These are phyloP conservation scores for Cladophialophora carrionii DNA, from an alignment of 2,329 filamentous ascomycete genomes.

Conservation along the genomic window DNA sequence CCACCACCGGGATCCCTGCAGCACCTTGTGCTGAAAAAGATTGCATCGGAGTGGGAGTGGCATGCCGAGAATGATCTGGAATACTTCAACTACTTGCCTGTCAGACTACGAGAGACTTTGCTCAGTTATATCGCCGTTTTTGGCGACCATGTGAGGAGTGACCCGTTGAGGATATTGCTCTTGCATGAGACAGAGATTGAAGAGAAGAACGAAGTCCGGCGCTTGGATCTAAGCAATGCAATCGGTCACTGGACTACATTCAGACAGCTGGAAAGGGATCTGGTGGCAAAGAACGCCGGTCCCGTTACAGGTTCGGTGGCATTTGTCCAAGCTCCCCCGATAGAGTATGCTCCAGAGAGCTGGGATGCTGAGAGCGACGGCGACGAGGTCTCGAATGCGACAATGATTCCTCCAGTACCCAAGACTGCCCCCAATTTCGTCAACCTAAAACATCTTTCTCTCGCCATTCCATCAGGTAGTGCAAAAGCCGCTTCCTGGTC, in stretches of 20 bases:
- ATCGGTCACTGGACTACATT: slow-evolving; percentile 55
- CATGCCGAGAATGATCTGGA: slow-evolving; percentile 61
- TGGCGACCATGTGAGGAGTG: slow-evolving; percentile 46
- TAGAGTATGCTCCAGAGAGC: slow-evolving; percentile 40
- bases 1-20: slow-evolving; percentile 51
- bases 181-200: slow-evolving; percentile 36
- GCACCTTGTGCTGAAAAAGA: slow-evolving; percentile 56
- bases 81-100: slow-evolving; percentile 57
- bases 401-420: slow-evolving; percentile 13
- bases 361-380: slow-evolving; percentile 47
- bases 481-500: slow-evolving; percentile 55
- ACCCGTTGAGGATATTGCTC: slow-evolving; percentile 58
- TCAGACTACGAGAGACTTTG: slow-evolving; percentile 56
- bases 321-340: neutral
- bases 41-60: slow-evolving; percentile 61
- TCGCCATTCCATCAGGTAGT: slow-evolving; percentile 55
- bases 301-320: slow-evolving; percentile 17
- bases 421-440: slow-evolving; percentile 46
- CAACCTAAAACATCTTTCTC: slow-evolving; percentile 61
- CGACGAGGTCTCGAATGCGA: slow-evolving; percentile 4
- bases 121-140: slow-evolving; percentile 61
- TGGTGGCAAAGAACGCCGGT: slow-evolving; percentile 41
- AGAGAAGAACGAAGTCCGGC: slow-evolving; percentile 50
- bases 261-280: slow-evolving; percentile 52
- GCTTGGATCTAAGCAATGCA: slow-evolving; percentile 58